Base-by-base conservation (phyloP, 768 basidiomycete genomes). In the Gymnopilus junonius region DNA sequence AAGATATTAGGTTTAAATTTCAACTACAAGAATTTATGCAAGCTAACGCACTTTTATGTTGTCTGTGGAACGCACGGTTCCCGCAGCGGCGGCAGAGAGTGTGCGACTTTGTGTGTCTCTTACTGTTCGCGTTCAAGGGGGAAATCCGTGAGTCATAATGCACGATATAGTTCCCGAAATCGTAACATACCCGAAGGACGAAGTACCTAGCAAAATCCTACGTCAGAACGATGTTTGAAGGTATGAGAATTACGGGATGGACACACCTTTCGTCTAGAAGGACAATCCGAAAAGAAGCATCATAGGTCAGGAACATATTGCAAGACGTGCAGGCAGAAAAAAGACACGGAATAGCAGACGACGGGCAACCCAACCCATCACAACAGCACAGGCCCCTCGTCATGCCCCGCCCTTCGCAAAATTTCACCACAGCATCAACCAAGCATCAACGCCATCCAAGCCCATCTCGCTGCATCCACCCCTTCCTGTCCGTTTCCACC, bases 81-180 rank as follows among this genome's bases (percentile, higher is more conserved):
- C 95, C 95, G 81, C 97, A 99, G 71, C 97, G 93, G 76, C 95
- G 87, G 88, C 97, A 99, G 72, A 98, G 90, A 61, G 94, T 95
- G 85, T 97, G 95, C 68, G 93, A 89, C 84, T 97, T 97, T 70
- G 93, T 92, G 87, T 96, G 95, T 77, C 94, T 86, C 85, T 96
- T 96, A 93, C 95, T 94, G 77, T 67, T 66, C 42, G 14, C 59
- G 31, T 43, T n/a, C 31, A 57, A 59, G n/a, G 59, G 58, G 20
- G 56, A 34, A 21, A 23, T 61, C 40, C 59, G 53, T 55, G 35
- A n/a, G 15, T 29, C 39, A 21, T 35, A n/a, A 48, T 56, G 7
- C 55, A 12, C 23, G 27, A 39, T 32, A n/a, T 23, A 12, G 21
- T 14, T 20, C 8, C 21, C 6, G 43, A 40, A 45, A 4, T 20